Conservation (phyloP, 805 yeast species). For the Metschnikowia aberdeeniae region DNA sequence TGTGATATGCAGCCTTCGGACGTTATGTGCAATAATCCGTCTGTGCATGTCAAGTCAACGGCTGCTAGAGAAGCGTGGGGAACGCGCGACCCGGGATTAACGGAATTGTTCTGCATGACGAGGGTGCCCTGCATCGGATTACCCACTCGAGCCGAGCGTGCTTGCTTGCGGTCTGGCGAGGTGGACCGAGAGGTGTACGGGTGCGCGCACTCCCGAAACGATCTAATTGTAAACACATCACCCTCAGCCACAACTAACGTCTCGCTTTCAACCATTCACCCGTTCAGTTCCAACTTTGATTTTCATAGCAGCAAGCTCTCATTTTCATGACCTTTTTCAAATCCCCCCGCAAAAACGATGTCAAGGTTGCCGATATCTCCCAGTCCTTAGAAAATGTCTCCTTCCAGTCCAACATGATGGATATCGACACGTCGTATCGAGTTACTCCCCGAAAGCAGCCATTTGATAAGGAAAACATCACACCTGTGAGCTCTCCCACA, state of each 20-base stretch:
- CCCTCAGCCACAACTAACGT: background rate
- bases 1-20: too few species aligned
- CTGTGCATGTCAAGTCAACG: too few species aligned
- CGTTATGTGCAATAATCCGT: too few species aligned
- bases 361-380: constrained; percentile 34
- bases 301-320: too few species aligned
- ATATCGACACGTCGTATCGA: constrained; percentile 35
- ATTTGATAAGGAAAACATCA: constrained; percentile 17
- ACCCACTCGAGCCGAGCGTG: background rate
- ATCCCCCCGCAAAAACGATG: constrained; percentile 16
- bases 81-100: background rate
- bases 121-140: background rate
- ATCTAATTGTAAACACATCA: constrained; percentile 6
- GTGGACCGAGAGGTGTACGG: background rate
- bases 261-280: background rate
- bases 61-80: background rate
- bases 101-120: background rate
- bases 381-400: constrained; percentile 43
- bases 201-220: background rate
- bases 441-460: constrained; percentile 22
- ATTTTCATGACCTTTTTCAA: constrained; percentile 15
- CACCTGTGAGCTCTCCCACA: constrained; percentile 29
- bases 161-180: background rate
- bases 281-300: too few species aligned
- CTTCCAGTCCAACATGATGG: constrained; percentile 34